These are phyloP conservation scores for Austroboletus novae-zelandiae DNA, from an alignment of 1,284 basidiomycete species.

Conservation along the genomic window DNA sequence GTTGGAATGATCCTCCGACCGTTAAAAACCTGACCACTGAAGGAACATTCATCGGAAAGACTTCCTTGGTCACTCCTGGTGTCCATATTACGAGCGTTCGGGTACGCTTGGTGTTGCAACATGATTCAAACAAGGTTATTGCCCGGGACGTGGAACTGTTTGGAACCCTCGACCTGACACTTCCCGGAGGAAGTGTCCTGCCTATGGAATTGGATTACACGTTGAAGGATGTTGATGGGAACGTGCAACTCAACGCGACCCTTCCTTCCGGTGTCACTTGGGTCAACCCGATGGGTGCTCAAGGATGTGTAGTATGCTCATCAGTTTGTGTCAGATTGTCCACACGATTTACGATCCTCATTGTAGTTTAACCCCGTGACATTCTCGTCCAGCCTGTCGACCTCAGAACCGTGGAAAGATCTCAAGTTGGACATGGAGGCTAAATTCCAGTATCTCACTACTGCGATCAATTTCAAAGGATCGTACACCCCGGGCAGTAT, in stretches of 20 bases:
- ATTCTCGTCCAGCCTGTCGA: slow-evolving; percentile 1
- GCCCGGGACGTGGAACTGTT: background rate
- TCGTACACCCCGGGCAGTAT: background rate
- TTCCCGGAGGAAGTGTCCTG: background rate
- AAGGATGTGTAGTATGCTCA: slow-evolving; percentile 5
- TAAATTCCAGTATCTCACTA: background rate
- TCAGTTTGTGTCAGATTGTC: background rate
- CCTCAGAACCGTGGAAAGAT: slow-evolving; percentile 4
- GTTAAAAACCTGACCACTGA: slow-evolving; percentile 1
- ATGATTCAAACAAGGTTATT: background rate
- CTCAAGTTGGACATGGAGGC: slow-evolving; percentile 3
- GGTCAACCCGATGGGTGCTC: slow-evolving; percentile 7
- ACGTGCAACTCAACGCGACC: background rate
- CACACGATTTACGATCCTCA: background rate
- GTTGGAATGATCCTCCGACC: background rate
- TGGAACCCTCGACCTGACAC: slow-evolving; percentile 2
- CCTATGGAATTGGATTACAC: slow-evolving; percentile 8
- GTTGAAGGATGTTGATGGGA: slow-evolving; percentile 3
- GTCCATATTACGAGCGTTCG: slow-evolving; percentile 5
- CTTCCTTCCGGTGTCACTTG: slow-evolving; percentile 7
- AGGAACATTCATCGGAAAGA: slow-evolving; percentile 3
- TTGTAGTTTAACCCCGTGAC: slow-evolving; percentile 5
- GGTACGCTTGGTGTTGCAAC: background rate
- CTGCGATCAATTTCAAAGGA: slow-evolving; percentile 3
- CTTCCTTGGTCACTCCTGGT: background rate